Evolutionary conservation across 1,139 yeast species (phyloP).

Genomic region (Meyerozyma carpophila): DNA sequence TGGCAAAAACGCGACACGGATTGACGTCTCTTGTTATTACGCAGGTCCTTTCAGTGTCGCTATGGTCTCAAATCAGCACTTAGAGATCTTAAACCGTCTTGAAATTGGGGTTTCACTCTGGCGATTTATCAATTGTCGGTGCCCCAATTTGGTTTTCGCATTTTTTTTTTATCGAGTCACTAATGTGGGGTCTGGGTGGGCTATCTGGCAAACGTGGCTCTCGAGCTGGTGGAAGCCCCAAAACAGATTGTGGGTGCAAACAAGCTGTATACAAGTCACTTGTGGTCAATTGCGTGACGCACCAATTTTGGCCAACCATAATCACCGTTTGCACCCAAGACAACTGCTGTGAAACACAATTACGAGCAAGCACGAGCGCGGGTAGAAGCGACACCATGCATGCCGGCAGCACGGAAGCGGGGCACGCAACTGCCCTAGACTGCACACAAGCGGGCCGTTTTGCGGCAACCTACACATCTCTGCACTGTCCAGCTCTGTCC

Average conservation of each 20-base stretch:
- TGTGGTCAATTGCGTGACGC: too few relatives aligned
- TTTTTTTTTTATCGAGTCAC: conserved; percentile 1
- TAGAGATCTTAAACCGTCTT: not conserved
- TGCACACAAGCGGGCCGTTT: too few relatives aligned
- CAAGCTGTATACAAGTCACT: too few relatives aligned
- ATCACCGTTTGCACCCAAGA: too few relatives aligned
- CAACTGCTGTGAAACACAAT: not conserved
- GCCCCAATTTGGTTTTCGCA: not conserved
- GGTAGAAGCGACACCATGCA: not conserved
- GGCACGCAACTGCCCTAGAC: too few relatives aligned
- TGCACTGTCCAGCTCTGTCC: too few relatives aligned
- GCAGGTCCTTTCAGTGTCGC: not conserved
- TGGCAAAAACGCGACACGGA: not conserved
- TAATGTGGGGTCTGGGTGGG: conserved; percentile 1
- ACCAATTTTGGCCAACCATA: too few relatives aligned
- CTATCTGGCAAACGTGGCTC: not conserved
- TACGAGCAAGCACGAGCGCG: not conserved
- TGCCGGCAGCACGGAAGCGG: not conserved
- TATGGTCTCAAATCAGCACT: not conserved
- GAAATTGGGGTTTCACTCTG: not conserved
- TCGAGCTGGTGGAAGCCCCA: not conserved
- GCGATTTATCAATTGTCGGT: not conserved
- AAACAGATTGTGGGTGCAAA: not conserved
- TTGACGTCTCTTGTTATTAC: not conserved
- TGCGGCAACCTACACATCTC: too few relatives aligned